Conservation (phyloP, 495 filamentous ascomycete species). For the Hypoxylon fragiforme region DNA sequence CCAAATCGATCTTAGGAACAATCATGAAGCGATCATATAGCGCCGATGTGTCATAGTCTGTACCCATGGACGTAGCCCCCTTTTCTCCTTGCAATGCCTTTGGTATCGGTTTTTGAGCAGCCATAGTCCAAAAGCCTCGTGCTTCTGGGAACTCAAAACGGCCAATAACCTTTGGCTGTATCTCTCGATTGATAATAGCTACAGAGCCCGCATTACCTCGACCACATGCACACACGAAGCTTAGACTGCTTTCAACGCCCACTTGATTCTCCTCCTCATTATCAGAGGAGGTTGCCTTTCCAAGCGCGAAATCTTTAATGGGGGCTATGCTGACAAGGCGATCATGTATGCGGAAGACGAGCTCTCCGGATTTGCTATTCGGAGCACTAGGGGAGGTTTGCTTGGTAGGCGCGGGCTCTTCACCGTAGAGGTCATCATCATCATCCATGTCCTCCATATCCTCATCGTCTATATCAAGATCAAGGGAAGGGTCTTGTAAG, state of each 20-base stretch:
- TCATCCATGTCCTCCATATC: slow-evolving; percentile 61
- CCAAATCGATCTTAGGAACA: slow-evolving; percentile 62
- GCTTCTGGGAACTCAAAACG: slow-evolving; percentile 64
- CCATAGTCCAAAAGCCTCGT: slow-evolving; percentile 65
- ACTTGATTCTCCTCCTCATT: slow-evolving; percentile 46
- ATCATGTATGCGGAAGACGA: slow-evolving; percentile 78
- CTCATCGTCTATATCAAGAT: slow-evolving; percentile 58
- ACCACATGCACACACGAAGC: slow-evolving; percentile 74
- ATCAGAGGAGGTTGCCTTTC: slow-evolving; percentile 23
- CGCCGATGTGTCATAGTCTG: slow-evolving; percentile 53
- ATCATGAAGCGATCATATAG: slow-evolving; percentile 72
- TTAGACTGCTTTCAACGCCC: slow-evolving; percentile 59
- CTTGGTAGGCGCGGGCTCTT: slow-evolving; percentile 55
- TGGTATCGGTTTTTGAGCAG: slow-evolving; percentile 59
- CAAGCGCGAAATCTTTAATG: slow-evolving; percentile 59
- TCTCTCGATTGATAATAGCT: slow-evolving; percentile 71
- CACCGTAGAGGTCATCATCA: slow-evolving; percentile 67
- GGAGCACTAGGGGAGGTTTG: slow-evolving; percentile 25
- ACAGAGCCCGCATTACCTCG: slow-evolving; percentile 69
- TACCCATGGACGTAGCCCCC: slow-evolving; percentile 50
- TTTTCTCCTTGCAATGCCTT: slow-evolving; percentile 56
- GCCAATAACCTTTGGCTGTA: slow-evolving; percentile 67
- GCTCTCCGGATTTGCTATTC: slow-evolving; percentile 57
- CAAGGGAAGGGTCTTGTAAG: slow-evolving; percentile 38
- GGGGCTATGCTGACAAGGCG: slow-evolving; percentile 74